phyloP scores from a whole-genome alignment of 2,329 filamentous ascomycete genomes.

The Cryoendolithus antarcticus region DNA sequence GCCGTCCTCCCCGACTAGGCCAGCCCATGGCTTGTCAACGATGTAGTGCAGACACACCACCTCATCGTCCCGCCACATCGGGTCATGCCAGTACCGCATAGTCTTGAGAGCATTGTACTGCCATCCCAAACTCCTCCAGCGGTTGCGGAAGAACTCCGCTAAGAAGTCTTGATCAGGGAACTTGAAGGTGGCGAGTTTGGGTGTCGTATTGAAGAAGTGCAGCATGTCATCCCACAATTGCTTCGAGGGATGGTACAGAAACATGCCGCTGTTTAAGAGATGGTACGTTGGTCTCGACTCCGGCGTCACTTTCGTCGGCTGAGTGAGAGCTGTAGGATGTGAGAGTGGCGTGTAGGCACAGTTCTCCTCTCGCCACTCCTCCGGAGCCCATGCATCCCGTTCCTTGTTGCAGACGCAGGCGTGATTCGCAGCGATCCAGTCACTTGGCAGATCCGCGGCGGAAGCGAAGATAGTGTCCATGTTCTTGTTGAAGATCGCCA shows the following conservation, averaged over 20 bases:
- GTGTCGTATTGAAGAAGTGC: slow-evolving; percentile 27
- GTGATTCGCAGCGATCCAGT: slow-evolving; percentile 38
- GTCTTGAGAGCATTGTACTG: slow-evolving; percentile 43
- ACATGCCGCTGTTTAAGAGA: slow-evolving; percentile 40
- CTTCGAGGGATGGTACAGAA: slow-evolving; percentile 35
- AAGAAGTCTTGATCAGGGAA: slow-evolving; percentile 45
- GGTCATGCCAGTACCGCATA: slow-evolving; percentile 40
- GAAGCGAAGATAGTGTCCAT: slow-evolving; percentile 35
- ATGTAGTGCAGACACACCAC: slow-evolving; percentile 42
- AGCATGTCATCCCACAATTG: slow-evolving; percentile 29
- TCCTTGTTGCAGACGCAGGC: slow-evolving; percentile 43
- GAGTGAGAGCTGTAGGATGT: slow-evolving; percentile 23
- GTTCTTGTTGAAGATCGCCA: slow-evolving; percentile 31
- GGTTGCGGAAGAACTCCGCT: slow-evolving; percentile 34
- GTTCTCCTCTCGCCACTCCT: slow-evolving; percentile 36
- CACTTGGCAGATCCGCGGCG: slow-evolving; percentile 22
- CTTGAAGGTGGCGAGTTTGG: slow-evolving; percentile 32
- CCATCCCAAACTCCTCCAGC: slow-evolving; percentile 36
- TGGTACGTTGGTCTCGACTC: slow-evolving; percentile 27
- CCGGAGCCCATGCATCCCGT: slow-evolving; percentile 37
- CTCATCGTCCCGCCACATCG: slow-evolving; percentile 38
- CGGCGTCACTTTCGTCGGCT: slow-evolving; percentile 23
- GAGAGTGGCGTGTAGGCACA: slow-evolving; percentile 35
- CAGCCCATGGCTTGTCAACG: slow-evolving; percentile 44
- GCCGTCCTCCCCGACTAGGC: slow-evolving; percentile 29